Evolutionary conservation across 768 basidiomycete species (phyloP), one percentile per base, ranked within the genome.

Genomic region (Lentinula guzmanii): DNA sequence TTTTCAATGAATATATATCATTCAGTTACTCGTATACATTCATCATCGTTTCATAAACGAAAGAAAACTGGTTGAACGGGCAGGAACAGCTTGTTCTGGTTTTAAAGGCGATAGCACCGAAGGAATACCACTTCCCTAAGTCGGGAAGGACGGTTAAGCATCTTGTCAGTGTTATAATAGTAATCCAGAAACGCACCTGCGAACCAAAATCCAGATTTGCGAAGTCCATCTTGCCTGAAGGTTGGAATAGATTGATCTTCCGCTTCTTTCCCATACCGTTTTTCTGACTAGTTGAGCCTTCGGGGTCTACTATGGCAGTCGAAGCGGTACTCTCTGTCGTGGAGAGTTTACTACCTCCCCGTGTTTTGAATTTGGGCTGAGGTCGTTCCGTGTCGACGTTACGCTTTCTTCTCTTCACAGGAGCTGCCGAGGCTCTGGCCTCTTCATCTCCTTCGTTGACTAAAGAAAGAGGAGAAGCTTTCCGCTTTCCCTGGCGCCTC

Each of bases 21-120:
- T 28, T 28, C 28, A 28, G 3, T 4, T 28, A 28, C 28, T 28
- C 28, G 28, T 28, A 28, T 28, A 28, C 28, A n/a, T 60, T 15
- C 16, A 43, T 43, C 16, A 43, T 15, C 35, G 54, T 39, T 41
- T 43, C 35, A 39, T 11, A 15, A 41, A 43, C 42, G 42, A 39
- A 5, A 46, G 18, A 15, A 37, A 34, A 50, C 61, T 58, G 56
- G 64, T 63, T 13, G 56, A 52, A 73, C 76, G 76, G 41, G 85
- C 78, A 39, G 69, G 73, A 0, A 85, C 86, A 18, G 83, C 77
- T 24, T 70, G 72, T 5, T 82, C 80, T 46, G 82, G 79, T 63
- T 86, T 87, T 58, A 91, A 78, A 11, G 89, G 89, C 2, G 87
- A 89, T 21, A 91, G 73, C 37, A 75, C 74, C 0, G 82, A 86